A percentile compares a stretch with the other conserved stretches of the same genome.
phyloP scores from a whole-genome alignment of 2,329 filamentous ascomycete genomes.

The Lasiodiplodia sp. region DNA sequence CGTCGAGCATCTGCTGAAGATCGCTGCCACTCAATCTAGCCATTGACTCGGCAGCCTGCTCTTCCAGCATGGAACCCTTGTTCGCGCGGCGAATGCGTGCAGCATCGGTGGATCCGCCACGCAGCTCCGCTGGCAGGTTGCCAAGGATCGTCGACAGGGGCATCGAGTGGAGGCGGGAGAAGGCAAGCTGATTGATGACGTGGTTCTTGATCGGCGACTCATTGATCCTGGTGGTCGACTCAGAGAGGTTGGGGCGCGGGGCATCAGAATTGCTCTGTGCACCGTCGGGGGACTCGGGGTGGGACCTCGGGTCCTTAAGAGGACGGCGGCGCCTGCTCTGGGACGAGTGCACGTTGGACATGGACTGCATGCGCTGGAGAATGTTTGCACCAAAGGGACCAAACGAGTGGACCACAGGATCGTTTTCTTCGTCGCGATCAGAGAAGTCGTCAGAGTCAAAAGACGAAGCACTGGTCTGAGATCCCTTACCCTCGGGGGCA shows the following conservation, averaged over 20 bases:
- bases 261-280: slow-evolving; percentile 16
- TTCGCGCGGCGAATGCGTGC: slow-evolving; percentile 6
- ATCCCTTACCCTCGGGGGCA: slow-evolving; percentile 47
- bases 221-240: slow-evolving; percentile 41
- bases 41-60: slow-evolving; percentile 37
- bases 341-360: slow-evolving; percentile 61
- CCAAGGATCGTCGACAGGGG: slow-evolving; percentile 88
- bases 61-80: slow-evolving; percentile 57
- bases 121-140: slow-evolving; percentile 74
- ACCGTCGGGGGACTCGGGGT: slow-evolving; percentile 43
- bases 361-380: slow-evolving; percentile 80
- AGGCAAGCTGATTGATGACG: slow-evolving; percentile 93
- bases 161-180: slow-evolving; percentile 88
- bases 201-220: slow-evolving; percentile 74
- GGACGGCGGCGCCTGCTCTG: slow-evolving; percentile 48
- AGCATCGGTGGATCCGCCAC: slow-evolving; percentile 14
- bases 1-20: slow-evolving; percentile 75
- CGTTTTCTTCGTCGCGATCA: slow-evolving; percentile 83
- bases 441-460: slow-evolving; percentile 68
- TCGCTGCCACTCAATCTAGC: slow-evolving; percentile 49
- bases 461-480: slow-evolving; percentile 32
- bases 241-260: slow-evolving; percentile 33
- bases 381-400: slow-evolving; percentile 88
- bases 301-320: slow-evolving; percentile 31
- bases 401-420: slow-evolving; percentile 90